A percentile compares a stretch with the other conserved stretches of the same genome.
These are phyloP conservation scores for Geotrichum australiense DNA, from an alignment of 1,139 yeast genomes.

Conservation along the genomic window DNA sequence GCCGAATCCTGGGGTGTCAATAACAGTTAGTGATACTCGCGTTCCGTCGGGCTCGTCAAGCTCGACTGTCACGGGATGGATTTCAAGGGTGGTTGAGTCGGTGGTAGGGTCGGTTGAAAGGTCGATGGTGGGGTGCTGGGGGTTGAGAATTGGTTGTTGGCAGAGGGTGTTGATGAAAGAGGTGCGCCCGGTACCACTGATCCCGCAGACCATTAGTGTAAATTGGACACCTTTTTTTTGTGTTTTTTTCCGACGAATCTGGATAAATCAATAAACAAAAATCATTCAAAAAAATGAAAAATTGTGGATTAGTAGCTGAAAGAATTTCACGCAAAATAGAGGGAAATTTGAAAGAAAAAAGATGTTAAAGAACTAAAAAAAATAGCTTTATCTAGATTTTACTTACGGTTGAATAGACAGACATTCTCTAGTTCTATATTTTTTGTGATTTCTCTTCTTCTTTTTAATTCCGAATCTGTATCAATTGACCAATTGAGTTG, in stretches of 20 bases:
- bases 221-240: slow-evolving; percentile 79
- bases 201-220: slow-evolving; percentile 68
- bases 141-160: slow-evolving; percentile 60
- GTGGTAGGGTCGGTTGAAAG: too few relatives aligned
- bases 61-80: slow-evolving; percentile 44
- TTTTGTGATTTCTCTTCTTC: too few relatives aligned
- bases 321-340: too few relatives aligned
- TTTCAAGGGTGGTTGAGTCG: too few relatives aligned
- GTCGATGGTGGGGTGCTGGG: neutral
- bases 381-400: too few relatives aligned
- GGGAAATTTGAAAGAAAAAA: too few relatives aligned
- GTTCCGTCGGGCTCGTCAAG: slow-evolving; percentile 32
- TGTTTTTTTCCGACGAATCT: slow-evolving; percentile 57
- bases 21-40: slow-evolving; percentile 41
- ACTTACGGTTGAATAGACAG: too few relatives aligned
- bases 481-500: too few relatives aligned
- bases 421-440: too few relatives aligned
- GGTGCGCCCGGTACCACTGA: slow-evolving; percentile 69
- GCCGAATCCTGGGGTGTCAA: slow-evolving; percentile 84
- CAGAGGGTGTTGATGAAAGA: slow-evolving; percentile 77
- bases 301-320: too few relatives aligned
- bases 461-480: too few relatives aligned
- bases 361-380: too few relatives aligned
- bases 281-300: neutral
- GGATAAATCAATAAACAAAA: neutral